A percentile compares a stretch with the other conserved stretches of the same genome.
These are phyloP conservation scores for Hemerocallis citrina DNA, from an alignment of 106 monocot species.

Conservation along the genomic window DNA sequence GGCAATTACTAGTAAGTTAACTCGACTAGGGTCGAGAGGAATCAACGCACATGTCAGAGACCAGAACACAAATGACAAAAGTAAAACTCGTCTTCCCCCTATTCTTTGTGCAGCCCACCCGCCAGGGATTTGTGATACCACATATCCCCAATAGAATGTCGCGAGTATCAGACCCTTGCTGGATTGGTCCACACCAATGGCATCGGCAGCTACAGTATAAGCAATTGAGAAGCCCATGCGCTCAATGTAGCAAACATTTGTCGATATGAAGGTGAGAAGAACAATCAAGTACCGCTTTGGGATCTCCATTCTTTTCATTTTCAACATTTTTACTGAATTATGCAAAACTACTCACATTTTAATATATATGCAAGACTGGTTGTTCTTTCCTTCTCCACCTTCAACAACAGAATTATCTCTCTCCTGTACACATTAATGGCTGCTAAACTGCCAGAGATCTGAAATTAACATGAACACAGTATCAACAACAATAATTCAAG, in stretches of 20 bases:
- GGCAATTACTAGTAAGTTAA: constrained; percentile 42
- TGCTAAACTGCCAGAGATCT: too few species aligned
- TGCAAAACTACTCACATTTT: too few species aligned
- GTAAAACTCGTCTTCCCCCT: constrained; percentile 71
- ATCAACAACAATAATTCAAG: too few species aligned
- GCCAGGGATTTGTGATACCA: constrained; percentile 82
- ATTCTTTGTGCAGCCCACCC: constrained; percentile 79
- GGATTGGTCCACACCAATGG: constrained; percentile 58
- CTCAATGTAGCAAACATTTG: constrained; percentile 75
- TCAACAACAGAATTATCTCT: too few species aligned
- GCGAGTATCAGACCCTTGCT: constrained; percentile 89
- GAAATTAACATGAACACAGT: too few species aligned
- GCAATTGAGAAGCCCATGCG: constrained; percentile 89
- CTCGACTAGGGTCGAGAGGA: constrained; percentile 54
- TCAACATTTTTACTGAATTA: too few species aligned
- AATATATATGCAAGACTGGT: too few species aligned
- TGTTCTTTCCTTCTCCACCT: too few species aligned
- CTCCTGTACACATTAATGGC: too few species aligned
- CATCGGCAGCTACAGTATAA: constrained; percentile 75
- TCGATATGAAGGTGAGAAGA: constrained; percentile 58
- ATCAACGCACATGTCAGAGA: constrained; percentile 60
- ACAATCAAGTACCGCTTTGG: constrained; percentile 66
- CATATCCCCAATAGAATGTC: constrained; percentile 85
- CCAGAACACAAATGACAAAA: constrained; percentile 75
- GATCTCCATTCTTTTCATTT: constrained; percentile 23